Conservation (phyloP, 2,329 filamentous ascomycete species). For the Fusarium denticulatum region DNA sequence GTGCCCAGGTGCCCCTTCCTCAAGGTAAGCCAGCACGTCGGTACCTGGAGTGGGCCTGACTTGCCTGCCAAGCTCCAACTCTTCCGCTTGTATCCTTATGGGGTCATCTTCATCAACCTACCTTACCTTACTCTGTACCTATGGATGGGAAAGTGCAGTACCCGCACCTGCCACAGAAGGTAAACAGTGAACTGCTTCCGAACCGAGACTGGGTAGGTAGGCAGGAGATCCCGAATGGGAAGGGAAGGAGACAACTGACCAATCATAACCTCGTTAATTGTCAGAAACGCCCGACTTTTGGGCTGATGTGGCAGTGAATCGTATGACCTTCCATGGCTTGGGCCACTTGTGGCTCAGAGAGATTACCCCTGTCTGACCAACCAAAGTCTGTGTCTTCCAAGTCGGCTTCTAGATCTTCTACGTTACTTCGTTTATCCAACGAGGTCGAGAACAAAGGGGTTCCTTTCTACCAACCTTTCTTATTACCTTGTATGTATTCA, state of each 20-base stretch:
- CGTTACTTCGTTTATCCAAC: neutral
- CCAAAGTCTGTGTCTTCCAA: neutral
- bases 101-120: neutral
- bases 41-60: conserved; percentile 28
- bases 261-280: conserved; percentile 31
- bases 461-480: neutral
- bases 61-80: conserved; percentile 6
- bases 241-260: conserved; percentile 3
- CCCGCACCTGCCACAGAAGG: conserved; percentile 1
- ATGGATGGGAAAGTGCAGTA: neutral
- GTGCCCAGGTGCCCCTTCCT: neutral
- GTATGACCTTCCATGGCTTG: conserved; percentile 34
- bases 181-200: conserved; percentile 6
- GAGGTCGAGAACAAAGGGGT: conserved; percentile 11
- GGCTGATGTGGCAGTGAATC: conserved; percentile 45
- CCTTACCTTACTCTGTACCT: too few species aligned
- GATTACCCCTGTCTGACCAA: neutral
- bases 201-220: conserved; percentile 19
- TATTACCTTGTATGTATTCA: neutral
- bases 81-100: conserved; percentile 5
- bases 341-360: conserved; percentile 6
- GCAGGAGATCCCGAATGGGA: conserved; percentile 35
- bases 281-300: conserved; percentile 43
- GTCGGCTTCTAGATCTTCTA: conserved; percentile 4
- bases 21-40: neutral